Conservation (phyloP, 345 rosid genomes). For the Ceriops tagal region DNA sequence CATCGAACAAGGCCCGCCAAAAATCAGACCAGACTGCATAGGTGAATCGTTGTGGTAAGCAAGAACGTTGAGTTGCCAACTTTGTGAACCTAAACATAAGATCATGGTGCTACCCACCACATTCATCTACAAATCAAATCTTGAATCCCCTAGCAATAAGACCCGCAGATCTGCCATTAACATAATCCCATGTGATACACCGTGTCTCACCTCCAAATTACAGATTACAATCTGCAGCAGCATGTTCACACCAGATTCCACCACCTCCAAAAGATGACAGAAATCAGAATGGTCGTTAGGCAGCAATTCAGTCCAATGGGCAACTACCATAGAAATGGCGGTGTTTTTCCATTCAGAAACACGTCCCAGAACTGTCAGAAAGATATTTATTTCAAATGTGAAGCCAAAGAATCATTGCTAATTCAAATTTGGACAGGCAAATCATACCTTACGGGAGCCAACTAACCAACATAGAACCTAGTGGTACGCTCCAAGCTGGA, state of each 20-base stretch:
- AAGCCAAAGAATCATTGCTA: background rate
- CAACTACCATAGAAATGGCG: background rate
- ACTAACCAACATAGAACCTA: background rate
- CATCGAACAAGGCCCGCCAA: too few species aligned
- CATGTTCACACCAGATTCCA: background rate
- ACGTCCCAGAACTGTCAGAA: background rate
- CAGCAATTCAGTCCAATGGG: background rate
- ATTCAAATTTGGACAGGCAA: background rate
- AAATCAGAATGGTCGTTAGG: background rate
- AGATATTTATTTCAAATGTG: background rate
- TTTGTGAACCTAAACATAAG: too few species aligned
- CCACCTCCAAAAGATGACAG: background rate
- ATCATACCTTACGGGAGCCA: constrained; percentile 6
- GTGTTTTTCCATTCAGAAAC: background rate
- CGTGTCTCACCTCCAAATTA: background rate
- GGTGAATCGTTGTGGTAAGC: too few species aligned
- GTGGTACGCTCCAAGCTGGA: background rate
- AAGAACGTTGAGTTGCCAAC: too few species aligned
- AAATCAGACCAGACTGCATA: too few species aligned
- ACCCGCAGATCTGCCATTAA: too few species aligned
- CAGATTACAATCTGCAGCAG: background rate
- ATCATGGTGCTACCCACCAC: too few species aligned
- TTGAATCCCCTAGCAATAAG: too few species aligned
- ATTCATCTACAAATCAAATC: too few species aligned
- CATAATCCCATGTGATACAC: too few species aligned